Conservation (phyloP, 495 filamentous ascomycete species). For the Hypoxylon trugodes region DNA sequence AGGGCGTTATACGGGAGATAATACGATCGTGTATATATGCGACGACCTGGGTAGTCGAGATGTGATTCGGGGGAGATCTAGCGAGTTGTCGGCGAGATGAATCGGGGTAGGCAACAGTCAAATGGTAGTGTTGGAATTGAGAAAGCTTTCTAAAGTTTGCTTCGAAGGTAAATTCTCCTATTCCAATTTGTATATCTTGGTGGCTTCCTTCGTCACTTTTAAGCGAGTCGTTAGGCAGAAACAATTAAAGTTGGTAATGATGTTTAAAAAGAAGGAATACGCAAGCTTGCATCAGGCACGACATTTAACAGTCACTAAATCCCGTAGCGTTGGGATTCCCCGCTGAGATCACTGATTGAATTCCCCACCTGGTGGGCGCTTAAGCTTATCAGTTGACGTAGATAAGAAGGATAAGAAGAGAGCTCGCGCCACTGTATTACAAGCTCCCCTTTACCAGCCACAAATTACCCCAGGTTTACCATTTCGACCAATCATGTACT, state of each 20-base stretch:
- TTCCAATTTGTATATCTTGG: too few species aligned
- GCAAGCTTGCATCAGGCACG: slow-evolving; percentile 15
- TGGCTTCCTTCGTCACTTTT: too few species aligned
- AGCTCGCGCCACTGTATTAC: slow-evolving; percentile 42
- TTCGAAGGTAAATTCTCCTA: too few species aligned
- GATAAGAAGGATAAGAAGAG: not conserved
- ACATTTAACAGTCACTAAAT: not conserved
- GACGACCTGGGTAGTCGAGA: too few species aligned
- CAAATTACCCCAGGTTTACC: slow-evolving; percentile 37
- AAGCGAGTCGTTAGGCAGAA: too few species aligned
- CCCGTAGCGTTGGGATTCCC: slow-evolving; percentile 15
- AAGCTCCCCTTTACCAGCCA: slow-evolving; percentile 18
- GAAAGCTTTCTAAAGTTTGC: too few species aligned
- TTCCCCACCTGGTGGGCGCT: not conserved
- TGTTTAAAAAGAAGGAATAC: not conserved
- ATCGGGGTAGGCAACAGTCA: too few species aligned
- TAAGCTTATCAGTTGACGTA: not conserved
- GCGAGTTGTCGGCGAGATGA: too few species aligned
- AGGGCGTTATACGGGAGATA: not conserved
- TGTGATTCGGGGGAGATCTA: too few species aligned
- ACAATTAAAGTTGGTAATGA: not conserved
- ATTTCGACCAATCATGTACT: slow-evolving; percentile 17
- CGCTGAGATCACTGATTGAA: slow-evolving; percentile 36
- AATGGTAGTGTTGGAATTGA: too few species aligned
- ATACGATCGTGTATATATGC: not conserved